Evolutionary conservation across 129 eudicot genomes (phyloP), one percentile per base, ranked within the genome.

Genomic region (Flaveria sonorensis): DNA sequence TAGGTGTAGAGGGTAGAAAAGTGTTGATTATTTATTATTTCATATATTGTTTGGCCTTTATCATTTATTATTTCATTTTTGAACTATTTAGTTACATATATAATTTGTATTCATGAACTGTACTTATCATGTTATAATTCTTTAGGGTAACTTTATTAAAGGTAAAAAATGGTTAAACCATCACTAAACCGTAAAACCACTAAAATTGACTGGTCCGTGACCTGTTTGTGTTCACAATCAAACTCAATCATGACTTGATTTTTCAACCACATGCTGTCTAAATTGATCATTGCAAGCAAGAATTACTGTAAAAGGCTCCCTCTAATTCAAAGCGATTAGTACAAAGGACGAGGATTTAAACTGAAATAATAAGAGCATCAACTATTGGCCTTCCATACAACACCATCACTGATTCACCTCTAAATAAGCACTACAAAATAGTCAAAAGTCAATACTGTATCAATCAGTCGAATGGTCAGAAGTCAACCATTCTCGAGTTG

Each of bases 401-500:
- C 71, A 70, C 6, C 73, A 30, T 47, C 45, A 36, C 40, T 6
- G 7, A 36, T 36, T 6, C 40, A 30, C 52, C 71, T 73, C 74
- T 42, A 21, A 10, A 15, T 15, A 46, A 45, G 47, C 62, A 59
- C 45, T 69, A 48, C 6, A 21, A 79, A 52, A 64, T 48, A 55
- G 30, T 55, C 23, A 52, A 64, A 39, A 55, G 30, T 55, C 23
- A 36, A 66, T 19, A 53, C 42, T 6, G 21, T 72, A 47, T 80
- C 23, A 72, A 64, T 70, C 57, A 76, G 72, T 77, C 76, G 51
- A 45, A 28, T 42, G 75, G 56, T 85, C 76, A 13, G 92, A 82
- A 80, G 86, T 80, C 73, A 92, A 92, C 96, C 91, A 84, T 28
- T 90, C 85, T 79, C 73, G 88, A 9, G 85, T 92, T 2, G 96